Evolutionary conservation across 495 filamentous ascomycete species (phyloP), one percentile per base, ranked within the genome.

Genomic region (Astrothelium macrocarpum): DNA sequence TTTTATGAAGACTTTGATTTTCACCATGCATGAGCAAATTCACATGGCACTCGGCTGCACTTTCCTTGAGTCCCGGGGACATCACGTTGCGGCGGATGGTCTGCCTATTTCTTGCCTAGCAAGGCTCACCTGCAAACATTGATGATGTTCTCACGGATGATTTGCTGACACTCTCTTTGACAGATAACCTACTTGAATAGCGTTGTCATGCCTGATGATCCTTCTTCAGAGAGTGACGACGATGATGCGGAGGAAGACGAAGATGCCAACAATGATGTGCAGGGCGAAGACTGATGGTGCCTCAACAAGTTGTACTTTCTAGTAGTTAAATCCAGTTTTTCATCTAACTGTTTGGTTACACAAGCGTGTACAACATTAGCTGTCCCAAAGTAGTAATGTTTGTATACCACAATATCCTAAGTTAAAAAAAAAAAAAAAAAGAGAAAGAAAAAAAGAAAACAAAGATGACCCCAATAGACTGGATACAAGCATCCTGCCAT

Each of bases 131-230:
- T 49, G 10, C 3, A 18, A 9, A 20, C 43, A 11, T 49, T 20
- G 2, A 56, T 9, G 23, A 29, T 16, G 23, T 5, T 29, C 10
- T 7, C 12, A 20, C 5, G 25, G 10, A 11, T 9, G 25, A 29
- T 56, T 26, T 11, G 26, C 59, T 60, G 23, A 60, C 31, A n/a
- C 3, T 2, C 12, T 25, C 34, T 28, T 39, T 14, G 16, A 20
- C 66, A 78, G 76, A 75, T 78, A 53, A 76, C 74, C 3, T 77
- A 77, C 53, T 70, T 78, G 14, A 78, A 78, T 68, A 74, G 71
- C 62, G 74, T 78, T 18, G 74, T 78, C 39, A 77, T 78, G 76
- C 76, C 76, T 1, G 74, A 76, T 64, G 68, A 71, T 14, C 53
- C 32, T 7, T 32, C 23, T 36, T 53, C 42, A 9, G 64, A 39